Conservation (phyloP, 192 early-diverging fungal species). For the Backusella parvicylindrica region DNA sequence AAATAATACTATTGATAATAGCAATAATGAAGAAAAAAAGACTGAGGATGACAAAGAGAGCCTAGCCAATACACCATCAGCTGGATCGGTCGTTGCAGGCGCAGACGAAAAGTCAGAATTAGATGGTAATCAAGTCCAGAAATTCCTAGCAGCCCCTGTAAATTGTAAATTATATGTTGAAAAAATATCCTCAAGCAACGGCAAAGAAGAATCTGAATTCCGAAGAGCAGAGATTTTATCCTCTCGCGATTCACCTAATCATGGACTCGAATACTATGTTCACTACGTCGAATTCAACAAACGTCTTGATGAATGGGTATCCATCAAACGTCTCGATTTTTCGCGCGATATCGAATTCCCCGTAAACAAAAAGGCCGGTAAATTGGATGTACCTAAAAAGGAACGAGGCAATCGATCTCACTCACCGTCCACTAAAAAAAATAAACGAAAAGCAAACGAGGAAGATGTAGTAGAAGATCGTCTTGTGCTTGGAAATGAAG, state of each 20-base stretch:
- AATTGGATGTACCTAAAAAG: neutral
- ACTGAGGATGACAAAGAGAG: neutral
- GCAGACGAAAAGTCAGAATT: neutral
- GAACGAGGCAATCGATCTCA: neutral
- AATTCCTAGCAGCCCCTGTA: constrained; percentile 21
- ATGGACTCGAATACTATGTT: constrained; percentile 82
- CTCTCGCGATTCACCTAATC: constrained; percentile 51
- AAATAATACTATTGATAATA: neutral
- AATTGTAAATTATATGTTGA: constrained; percentile 34
- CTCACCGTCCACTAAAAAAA: neutral
- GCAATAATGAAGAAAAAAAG: neutral
- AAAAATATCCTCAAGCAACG: constrained; percentile 19
- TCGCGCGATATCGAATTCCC: constrained; percentile 68
- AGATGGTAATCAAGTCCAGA: neutral
- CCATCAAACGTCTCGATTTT: constrained; percentile 59
- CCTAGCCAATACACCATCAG: neutral
- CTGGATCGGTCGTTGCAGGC: neutral
- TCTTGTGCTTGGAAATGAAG: constrained; percentile 10
- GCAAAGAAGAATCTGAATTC: constrained; percentile 43
- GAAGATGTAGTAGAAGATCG: constrained; percentile 4
- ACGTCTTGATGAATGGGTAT: constrained; percentile 96
- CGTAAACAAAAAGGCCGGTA: constrained; percentile 38
- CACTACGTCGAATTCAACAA: constrained; percentile 98
- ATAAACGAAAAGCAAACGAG: neutral
- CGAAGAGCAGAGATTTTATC: constrained; percentile 87